phyloP scores from a whole-genome alignment of 768 basidiomycete genomes.

The Boletus fagicola region DNA sequence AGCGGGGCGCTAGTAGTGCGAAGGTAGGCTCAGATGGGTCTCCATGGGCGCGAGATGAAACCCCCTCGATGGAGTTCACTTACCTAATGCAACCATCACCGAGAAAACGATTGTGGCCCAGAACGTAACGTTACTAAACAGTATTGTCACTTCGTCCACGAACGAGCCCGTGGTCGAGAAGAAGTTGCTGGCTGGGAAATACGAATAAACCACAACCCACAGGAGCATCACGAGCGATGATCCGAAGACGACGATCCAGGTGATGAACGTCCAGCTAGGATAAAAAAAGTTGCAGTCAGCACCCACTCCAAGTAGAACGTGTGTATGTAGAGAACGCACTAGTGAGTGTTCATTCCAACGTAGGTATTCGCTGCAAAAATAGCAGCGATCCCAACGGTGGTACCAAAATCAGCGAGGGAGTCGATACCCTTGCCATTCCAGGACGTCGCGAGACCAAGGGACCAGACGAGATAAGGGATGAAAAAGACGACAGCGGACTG shows the following conservation, averaged over 20 bases:
- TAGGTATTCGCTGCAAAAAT: conserved; percentile 88
- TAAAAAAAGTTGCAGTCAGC: conserved; percentile 5
- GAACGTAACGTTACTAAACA: conserved; percentile 79
- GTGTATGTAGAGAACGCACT: conserved; percentile 54
- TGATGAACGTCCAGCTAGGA: conserved; percentile 79
- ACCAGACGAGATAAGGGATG: conserved; percentile 78
- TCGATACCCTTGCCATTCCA: conserved; percentile 82
- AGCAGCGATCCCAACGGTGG: conserved; percentile 83
- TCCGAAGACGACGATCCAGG: conserved; percentile 78
- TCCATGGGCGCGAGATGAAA: conserved; percentile 4
- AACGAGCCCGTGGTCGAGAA: conserved; percentile 74
- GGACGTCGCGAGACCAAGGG: conserved; percentile 57
- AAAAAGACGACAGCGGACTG: conserved; percentile 87
- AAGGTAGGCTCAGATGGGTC: not conserved
- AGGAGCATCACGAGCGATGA: conserved; percentile 78
- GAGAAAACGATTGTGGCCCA: conserved; percentile 79
- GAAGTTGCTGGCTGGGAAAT: conserved; percentile 68
- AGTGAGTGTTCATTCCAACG: conserved; percentile 86
- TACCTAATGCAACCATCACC: conserved; percentile 70
- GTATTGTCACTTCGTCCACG: conserved; percentile 63
- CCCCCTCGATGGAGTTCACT: conserved; percentile 14
- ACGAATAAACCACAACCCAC: conserved; percentile 91
- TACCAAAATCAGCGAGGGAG: conserved; percentile 84
- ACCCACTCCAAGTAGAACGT: not conserved
- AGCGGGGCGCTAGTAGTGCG: no score